Base-by-base conservation (phyloP, 2,329 filamentous ascomycete genomes). In the Aspergillus thermomutatus region DNA sequence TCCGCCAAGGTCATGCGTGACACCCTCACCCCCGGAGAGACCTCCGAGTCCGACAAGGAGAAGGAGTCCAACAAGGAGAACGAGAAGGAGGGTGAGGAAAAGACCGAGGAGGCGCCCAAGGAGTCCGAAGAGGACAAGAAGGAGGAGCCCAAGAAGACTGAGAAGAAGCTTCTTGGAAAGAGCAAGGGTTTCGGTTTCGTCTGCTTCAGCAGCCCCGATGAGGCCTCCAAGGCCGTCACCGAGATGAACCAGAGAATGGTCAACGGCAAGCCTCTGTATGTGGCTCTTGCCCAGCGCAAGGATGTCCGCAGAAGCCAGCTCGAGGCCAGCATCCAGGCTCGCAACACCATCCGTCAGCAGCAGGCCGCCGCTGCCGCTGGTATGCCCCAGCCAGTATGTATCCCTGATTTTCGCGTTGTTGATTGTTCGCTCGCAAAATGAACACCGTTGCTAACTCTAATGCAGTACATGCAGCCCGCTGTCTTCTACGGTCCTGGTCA, bases 171-270 rank as follows among this genome's bases (percentile, higher is more conserved):
- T 52, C 84, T 96, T 59, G 94, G 94, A 76, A 97, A 97, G 90
- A 96, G 92, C 88, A 99, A 97, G 85, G 94, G 94, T 76, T 99
- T 99, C 76, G 94, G 94, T 70, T 99, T 99, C 77, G 94, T 99
- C 73, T 99, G 94, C 89, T 99, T 99, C 83, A 94, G 90, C 85
- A 97, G 96, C 84, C 92, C 94, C 59, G 94, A 99, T 71, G 94
- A 99, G 77, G 94, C 94, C 65, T 97, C 93, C 80, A 97, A 97
- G 87, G 94, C 94, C 64, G 93, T 99, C 64, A 92, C 92, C 60
- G 94, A 99, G 79, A 97, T 97, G 91, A 99, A 99, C 84, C 93
- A 97, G 84, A 92, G 94, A 78, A 99, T 99, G 94, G 84, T 97
- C 67, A 89, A 92, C 77, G 86, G 85, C 81, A 99, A 99, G 87